Conservation (phyloP, 2,329 filamentous ascomycete species). For the Cladosporium sp. region DNA sequence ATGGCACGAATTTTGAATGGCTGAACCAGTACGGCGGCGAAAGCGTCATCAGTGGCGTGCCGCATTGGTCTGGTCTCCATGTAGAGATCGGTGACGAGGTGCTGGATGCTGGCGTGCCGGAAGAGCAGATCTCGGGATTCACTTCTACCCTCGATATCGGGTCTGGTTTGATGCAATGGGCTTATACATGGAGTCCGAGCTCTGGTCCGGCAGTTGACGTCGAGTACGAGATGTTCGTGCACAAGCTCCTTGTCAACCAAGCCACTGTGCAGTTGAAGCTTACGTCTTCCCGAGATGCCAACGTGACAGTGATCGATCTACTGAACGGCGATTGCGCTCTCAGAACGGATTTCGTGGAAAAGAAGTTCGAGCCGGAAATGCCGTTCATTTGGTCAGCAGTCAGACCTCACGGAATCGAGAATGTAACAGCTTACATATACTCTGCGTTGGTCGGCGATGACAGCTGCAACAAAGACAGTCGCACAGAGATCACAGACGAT, state of each 20-base stretch:
- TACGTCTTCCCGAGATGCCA: slow-evolving; percentile 48
- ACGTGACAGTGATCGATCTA: slow-evolving; percentile 61
- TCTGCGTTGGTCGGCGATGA: slow-evolving; percentile 46
- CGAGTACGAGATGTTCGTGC: slow-evolving; percentile 62
- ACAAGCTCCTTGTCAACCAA: slow-evolving; percentile 60
- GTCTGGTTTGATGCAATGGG: slow-evolving; percentile 60
- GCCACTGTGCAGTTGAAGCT: slow-evolving; percentile 59
- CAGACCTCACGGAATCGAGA: slow-evolving; percentile 55
- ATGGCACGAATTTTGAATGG: slow-evolving; percentile 64
- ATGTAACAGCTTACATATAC: slow-evolving; percentile 60
- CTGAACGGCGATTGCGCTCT: slow-evolving; percentile 66
- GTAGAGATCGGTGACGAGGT: slow-evolving; percentile 52
- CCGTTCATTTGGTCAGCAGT: slow-evolving; percentile 62
- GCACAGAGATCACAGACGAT: slow-evolving; percentile 42
- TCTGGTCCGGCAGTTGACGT: slow-evolving; percentile 51
- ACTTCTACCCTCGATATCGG: slow-evolving; percentile 59
- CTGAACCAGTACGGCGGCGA: slow-evolving; percentile 66
- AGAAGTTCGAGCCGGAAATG: slow-evolving; percentile 49
- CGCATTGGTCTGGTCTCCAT: slow-evolving; percentile 61
- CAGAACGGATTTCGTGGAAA: slow-evolving; percentile 56
- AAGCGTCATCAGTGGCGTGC: slow-evolving; percentile 66
- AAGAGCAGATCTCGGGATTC: slow-evolving; percentile 57
- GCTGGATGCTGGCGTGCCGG: slow-evolving; percentile 59
- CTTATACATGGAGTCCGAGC: slow-evolving; percentile 61
- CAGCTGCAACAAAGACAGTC: slow-evolving; percentile 37